Conservation (phyloP, 305 asterid species). For the Fraxinus angustifolia region DNA sequence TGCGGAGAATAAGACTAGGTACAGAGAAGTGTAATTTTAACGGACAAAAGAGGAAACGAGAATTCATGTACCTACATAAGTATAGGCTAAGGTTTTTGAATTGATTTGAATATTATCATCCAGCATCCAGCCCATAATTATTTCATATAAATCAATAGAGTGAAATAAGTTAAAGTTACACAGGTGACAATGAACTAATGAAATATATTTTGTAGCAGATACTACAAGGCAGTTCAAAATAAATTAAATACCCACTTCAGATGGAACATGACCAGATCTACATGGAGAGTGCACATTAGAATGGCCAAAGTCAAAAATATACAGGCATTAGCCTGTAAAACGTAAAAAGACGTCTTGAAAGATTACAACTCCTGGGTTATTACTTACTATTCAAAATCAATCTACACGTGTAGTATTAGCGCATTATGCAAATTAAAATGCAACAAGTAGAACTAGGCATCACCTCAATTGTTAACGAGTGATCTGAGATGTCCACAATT, state of each 20-base stretch:
- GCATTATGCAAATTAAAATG: not conserved
- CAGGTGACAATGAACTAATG: not conserved
- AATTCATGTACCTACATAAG: not conserved
- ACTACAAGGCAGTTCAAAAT: not conserved
- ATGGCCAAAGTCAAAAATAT: not conserved
- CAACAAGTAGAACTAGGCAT: constrained; percentile 18
- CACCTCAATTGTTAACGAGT: constrained; percentile 92
- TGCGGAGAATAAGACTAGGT: not conserved
- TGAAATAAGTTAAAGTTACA: not conserved
- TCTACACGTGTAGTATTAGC: not conserved
- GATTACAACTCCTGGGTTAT: not conserved
- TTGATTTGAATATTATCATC: not conserved
- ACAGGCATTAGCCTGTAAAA: not conserved
- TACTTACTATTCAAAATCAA: not conserved
- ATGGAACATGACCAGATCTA: not conserved
- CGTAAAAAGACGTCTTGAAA: constrained; percentile 14
- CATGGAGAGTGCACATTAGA: not conserved
- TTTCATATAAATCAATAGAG: not conserved
- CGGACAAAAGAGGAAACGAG: not conserved
- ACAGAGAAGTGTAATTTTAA: not conserved
- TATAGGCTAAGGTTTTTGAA: not conserved
- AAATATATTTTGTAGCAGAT: constrained; percentile 3
- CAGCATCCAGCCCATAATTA: not conserved
- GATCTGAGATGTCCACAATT: constrained; percentile 91
- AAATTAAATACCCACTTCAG: not conserved